A percentile compares a stretch with the other conserved stretches of the same genome.
phyloP scores from a whole-genome alignment of 768 basidiomycete species.

The Pluteus cervinus region DNA sequence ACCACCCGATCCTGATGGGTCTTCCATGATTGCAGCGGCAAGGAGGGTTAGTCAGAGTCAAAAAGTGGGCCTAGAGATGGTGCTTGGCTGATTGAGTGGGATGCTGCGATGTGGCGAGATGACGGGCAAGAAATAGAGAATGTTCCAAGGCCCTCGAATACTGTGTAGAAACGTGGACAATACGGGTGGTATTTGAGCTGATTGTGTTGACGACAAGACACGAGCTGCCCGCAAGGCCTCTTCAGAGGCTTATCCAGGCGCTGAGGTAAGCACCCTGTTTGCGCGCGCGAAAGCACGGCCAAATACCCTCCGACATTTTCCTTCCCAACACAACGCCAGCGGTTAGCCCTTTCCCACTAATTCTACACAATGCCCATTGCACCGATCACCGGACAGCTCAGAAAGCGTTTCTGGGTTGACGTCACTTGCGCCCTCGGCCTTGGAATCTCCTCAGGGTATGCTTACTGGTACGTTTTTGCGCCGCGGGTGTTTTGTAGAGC shows the following conservation, averaged over 20 bases:
- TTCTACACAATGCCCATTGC: conserved; percentile 66
- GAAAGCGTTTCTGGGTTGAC: conserved; percentile 90
- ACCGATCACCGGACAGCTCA: conserved; percentile 90
- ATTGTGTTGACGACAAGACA: too few relatives aligned
- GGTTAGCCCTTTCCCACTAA: conserved; percentile 19
- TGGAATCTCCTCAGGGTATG: conserved; percentile 67
- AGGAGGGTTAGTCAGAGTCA: too few relatives aligned
- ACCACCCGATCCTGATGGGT: conserved; percentile 80
- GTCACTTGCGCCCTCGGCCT: conserved; percentile 70
- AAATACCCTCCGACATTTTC: conserved; percentile 30
- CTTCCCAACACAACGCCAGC: conserved; percentile 22
- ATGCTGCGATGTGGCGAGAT: too few relatives aligned
- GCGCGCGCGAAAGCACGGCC: conserved; percentile 13
- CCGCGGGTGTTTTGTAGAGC: conserved; percentile 8
- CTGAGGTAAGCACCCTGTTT: too few relatives aligned
- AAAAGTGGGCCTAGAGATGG: conserved; percentile 22
- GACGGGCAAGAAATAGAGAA: too few relatives aligned
- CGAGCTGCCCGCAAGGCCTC: too few relatives aligned
- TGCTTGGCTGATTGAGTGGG: conserved; percentile 15
- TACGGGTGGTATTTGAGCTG: too few relatives aligned
- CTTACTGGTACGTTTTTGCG: conserved; percentile 65
- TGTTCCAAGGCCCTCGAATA: too few relatives aligned
- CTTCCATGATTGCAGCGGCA: too few relatives aligned
- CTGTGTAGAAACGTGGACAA: too few relatives aligned
- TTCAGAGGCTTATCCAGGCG: too few relatives aligned